Conservation (phyloP, 352 stramenopile genomes). For the Pythium apleroticum region DNA sequence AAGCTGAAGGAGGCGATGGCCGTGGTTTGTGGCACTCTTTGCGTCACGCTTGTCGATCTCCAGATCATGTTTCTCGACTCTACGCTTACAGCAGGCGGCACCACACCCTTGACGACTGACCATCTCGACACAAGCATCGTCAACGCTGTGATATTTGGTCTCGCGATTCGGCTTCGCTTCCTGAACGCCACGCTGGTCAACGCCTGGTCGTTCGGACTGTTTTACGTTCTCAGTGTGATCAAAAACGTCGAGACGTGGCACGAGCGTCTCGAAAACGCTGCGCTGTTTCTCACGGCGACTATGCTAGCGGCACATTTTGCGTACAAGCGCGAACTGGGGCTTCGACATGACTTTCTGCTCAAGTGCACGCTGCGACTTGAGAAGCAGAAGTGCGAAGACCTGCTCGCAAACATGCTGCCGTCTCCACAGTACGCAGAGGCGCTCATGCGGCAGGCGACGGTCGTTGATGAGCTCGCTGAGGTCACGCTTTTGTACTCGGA, state of each 20-base stretch:
- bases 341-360: conserved; percentile 74
- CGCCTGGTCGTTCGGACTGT: conserved; percentile 37
- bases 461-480: conserved; percentile 80
- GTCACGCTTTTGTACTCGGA: conserved; percentile 87
- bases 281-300: conserved; percentile 35
- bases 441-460: conserved; percentile 66
- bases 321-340: conserved; percentile 63
- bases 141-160: conserved; percentile 51
- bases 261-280: conserved; percentile 43
- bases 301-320: conserved; percentile 44
- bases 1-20: conserved; percentile 38
- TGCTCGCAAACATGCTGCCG: conserved; percentile 86
- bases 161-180: conserved; percentile 61
- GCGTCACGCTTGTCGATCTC: conserved; percentile 39
- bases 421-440: conserved; percentile 69
- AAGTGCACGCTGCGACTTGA: conserved; percentile 78
- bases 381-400: conserved; percentile 78
- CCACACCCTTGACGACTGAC: background rate
- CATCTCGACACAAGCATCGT: conserved; percentile 58
- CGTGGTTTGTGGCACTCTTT: conserved; percentile 33
- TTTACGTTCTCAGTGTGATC: conserved; percentile 28
- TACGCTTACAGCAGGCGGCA: background rate
- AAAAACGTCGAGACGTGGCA: conserved; percentile 31
- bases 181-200: conserved; percentile 52
- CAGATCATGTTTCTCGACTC: conserved; percentile 36